Evolutionary conservation across 2,329 filamentous ascomycete genomes (phyloP).

Genomic region (Aspergillus floridensis): DNA sequence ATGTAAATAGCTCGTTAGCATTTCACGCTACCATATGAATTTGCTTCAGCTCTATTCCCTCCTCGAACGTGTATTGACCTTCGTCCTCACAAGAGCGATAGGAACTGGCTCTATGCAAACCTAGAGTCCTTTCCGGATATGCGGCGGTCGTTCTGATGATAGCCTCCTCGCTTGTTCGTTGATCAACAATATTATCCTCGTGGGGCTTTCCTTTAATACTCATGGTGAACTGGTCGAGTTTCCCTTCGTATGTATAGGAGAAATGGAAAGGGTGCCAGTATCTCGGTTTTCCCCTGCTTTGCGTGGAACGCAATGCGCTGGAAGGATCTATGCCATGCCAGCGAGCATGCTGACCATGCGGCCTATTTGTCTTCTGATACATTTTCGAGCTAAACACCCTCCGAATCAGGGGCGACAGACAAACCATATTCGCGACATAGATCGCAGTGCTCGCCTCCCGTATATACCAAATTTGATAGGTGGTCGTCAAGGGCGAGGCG

Average conservation of each 20-base stretch:
- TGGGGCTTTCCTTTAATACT: not conserved
- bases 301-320: conserved; percentile 12
- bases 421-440: conserved; percentile 48
- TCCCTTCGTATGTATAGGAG: not conserved
- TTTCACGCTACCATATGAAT: not conserved
- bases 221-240: not conserved
- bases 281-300: not conserved
- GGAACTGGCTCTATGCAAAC: not conserved
- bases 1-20: not conserved
- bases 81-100: not conserved
- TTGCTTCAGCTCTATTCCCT: not conserved
- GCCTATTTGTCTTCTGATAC: conserved; percentile 28
- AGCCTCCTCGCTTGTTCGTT: not conserved
- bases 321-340: conserved; percentile 18
- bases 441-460: conserved; percentile 41
- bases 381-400: conserved; percentile 29
- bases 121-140: not conserved
- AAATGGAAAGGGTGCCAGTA: not conserved
- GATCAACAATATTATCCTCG: not conserved
- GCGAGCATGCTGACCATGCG: conserved; percentile 16
- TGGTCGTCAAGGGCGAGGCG: conserved; percentile 34
- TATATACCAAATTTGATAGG: conserved; percentile 45
- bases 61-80: not conserved
- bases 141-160: not conserved
- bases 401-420: conserved; percentile 32